Percentiles rank a stretch among this genome's conserved stretches.
Conservation (phyloP, 169 alveolate species). For the Eimeria necatrix region DNA sequence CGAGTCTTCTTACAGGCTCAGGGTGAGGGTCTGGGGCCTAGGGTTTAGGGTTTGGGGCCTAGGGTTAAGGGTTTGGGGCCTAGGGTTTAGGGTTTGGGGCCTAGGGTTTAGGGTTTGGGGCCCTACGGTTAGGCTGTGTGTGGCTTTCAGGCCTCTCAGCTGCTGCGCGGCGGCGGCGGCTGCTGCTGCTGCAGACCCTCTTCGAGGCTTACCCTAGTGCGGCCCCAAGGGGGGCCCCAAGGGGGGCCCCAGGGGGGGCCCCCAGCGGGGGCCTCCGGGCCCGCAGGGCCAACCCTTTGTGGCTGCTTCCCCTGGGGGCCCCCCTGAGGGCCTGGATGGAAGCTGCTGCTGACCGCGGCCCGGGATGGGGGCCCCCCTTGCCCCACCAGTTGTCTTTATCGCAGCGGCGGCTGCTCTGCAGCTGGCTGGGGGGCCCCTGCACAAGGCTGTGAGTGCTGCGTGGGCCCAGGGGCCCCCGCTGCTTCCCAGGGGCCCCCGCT, state of each 20-base stretch:
- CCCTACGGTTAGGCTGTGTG: background rate
- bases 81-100: constrained; percentile 42
- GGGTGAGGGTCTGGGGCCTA: no score
- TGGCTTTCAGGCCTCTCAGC: constrained; percentile 26
- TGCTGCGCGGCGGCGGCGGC: background rate
- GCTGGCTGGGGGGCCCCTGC: constrained; percentile 50
- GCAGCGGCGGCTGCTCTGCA: constrained; percentile 25
- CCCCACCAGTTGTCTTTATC: background rate
- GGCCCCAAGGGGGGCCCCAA: background rate
- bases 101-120: background rate
- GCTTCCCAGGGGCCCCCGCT: no score
- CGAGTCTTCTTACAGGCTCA: no score
- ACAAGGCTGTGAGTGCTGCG: constrained; percentile 18
- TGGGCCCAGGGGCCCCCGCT: no score
- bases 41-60: no score
- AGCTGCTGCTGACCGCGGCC: background rate
- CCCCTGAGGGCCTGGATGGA: constrained; percentile 17
- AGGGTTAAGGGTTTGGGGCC: background rate
- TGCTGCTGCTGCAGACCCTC: constrained; percentile 2
- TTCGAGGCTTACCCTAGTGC: background rate
- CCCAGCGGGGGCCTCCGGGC: constrained; percentile 5
- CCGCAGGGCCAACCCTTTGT: constrained; percentile 38
- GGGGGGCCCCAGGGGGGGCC: constrained; percentile 40
- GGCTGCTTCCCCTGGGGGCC: constrained; percentile 57
- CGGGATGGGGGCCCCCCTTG: background rate